A percentile compares a stretch with the other conserved stretches of the same genome.
These are phyloP conservation scores for Trichoderma citrinoviride DNA, from an alignment of 2,329 filamentous ascomycete species.

Conservation along the genomic window DNA sequence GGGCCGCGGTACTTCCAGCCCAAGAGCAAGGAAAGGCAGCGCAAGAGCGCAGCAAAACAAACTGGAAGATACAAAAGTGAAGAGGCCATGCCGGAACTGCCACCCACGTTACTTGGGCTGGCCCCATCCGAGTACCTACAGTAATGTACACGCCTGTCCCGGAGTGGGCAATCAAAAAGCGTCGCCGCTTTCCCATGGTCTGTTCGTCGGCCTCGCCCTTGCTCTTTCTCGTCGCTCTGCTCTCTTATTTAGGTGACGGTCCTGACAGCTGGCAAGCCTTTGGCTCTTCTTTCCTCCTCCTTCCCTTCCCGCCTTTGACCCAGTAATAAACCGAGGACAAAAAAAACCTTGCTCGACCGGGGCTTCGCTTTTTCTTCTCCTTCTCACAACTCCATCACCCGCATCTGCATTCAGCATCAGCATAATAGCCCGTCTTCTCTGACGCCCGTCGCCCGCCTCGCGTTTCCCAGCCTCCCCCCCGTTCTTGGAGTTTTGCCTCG, in stretches of 20 bases:
- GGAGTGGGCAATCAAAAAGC: constrained; percentile 15
- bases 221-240: not conserved
- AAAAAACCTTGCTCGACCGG: not conserved
- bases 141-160: not conserved
- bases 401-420: constrained; percentile 21
- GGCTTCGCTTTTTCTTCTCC: constrained; percentile 2
- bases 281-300: constrained; percentile 11
- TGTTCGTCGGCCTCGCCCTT: constrained; percentile 22
- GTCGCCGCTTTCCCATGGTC: constrained; percentile 22
- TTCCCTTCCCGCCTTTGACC: constrained; percentile 9
- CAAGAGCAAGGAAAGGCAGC: not conserved
- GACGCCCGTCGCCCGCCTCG: not conserved
- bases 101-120: not conserved
- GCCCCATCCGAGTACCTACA: no score
- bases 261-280: constrained; percentile 19
- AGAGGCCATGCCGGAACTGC: constrained; percentile 8
- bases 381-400: constrained; percentile 19
- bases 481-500: constrained; percentile 12
- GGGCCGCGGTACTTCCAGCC: constrained; percentile 17
- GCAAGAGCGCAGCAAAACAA: constrained; percentile 12
- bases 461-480: not conserved
- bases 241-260: constrained; percentile 22
- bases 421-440: constrained; percentile 20
- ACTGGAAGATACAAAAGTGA: not conserved
- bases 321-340: not conserved